phyloP scores from a whole-genome alignment of 2,329 filamentous ascomycete species.

The Aspergillus alliaceus region DNA sequence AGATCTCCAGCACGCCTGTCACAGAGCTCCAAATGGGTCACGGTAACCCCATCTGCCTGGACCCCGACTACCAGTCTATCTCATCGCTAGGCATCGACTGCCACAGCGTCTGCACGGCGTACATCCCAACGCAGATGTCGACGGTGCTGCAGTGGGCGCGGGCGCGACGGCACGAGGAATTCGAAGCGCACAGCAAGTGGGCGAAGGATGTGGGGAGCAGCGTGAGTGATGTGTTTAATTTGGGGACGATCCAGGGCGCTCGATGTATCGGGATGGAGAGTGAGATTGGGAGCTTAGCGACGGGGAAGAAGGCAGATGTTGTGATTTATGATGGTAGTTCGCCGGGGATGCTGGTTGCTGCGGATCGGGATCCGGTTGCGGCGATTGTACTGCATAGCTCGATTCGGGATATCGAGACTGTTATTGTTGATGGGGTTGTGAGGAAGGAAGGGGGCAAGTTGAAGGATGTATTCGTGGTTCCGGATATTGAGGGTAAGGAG shows the following conservation, averaged over 20 bases:
- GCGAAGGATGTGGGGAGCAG: slow-evolving; percentile 11
- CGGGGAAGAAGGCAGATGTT: slow-evolving; percentile 31
- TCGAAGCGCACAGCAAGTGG: slow-evolving; percentile 10
- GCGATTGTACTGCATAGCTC: slow-evolving; percentile 31
- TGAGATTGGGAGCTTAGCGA: slow-evolving; percentile 25
- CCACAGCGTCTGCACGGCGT: slow-evolving; percentile 29
- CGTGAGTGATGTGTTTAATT: slow-evolving; percentile 26
- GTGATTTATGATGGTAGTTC: slow-evolving; percentile 28
- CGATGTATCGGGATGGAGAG: slow-evolving; percentile 26
- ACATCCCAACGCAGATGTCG: slow-evolving; percentile 28
- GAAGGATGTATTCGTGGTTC: slow-evolving; percentile 6
- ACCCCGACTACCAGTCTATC: slow-evolving; percentile 16
- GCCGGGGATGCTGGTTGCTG: slow-evolving; percentile 28
- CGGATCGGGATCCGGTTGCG: slow-evolving; percentile 27
- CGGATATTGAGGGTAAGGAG: slow-evolving; percentile 5
- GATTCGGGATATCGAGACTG: slow-evolving; percentile 25
- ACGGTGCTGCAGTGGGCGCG: slow-evolving; percentile 26
- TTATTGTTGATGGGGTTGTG: slow-evolving; percentile 29
- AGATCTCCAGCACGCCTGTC: slow-evolving; percentile 29
- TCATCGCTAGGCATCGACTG: slow-evolving; percentile 32
- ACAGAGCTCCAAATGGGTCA: slow-evolving; percentile 34
- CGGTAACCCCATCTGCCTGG: slow-evolving; percentile 26
- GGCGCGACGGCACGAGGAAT: slow-evolving; percentile 13
- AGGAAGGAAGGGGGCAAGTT: slow-evolving; percentile 16
- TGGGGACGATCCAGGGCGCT: slow-evolving; percentile 33